Base-by-base conservation (phyloP, 2,329 filamentous ascomycete genomes). In the Neonectria faginata region DNA sequence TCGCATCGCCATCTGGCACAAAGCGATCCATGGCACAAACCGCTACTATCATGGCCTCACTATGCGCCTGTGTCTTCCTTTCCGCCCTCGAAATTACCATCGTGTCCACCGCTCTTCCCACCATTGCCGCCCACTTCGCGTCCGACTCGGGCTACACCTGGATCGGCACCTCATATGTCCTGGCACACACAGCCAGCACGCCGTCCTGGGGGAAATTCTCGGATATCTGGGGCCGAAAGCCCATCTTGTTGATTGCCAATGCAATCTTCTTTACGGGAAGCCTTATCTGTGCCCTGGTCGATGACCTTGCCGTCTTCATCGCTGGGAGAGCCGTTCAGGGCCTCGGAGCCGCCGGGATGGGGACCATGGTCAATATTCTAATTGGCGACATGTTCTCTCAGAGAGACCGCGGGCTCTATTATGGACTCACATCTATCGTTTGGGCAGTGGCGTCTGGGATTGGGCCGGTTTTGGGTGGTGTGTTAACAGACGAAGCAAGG, bases 161-260 rank as follows among this genome's bases (percentile, higher is more conserved):
- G 92, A 91, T 95, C 65, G 92, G 91, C 1, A 89, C 86, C 29
- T 88, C 91, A 0, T 94, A 91, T 76, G 81, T 93, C 3, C 85
- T 94, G 11, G 89, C 89, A 16, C 88, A 88, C 71, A 89, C 91
- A 0, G 89, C 91, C 0, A 84, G 84, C 2, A 87, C 86, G 0
- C 90, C 91, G 0, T 85, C 91, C n/a, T 94, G 91, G 91, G 90
- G 89, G 5, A 86, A 86, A 65, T 75, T 88, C 39, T 83, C 82
- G 1, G 86, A 89, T 65, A 87, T 88, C 36, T 89, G 83, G 82
- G 86, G 86, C 3, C 81, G 86, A 7, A 87, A 87, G 69, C 82
- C 83, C 0, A 80, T 88, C 31, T 67, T 88, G 3, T 73, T 88
- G 1, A 70, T 79, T 1, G 82, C 85, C 1, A 79, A 82, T 3